Evolutionary conservation across 148 eudicot species (phyloP), one percentile per base, ranked within the genome.

Genomic region (Camellia japonica): DNA sequence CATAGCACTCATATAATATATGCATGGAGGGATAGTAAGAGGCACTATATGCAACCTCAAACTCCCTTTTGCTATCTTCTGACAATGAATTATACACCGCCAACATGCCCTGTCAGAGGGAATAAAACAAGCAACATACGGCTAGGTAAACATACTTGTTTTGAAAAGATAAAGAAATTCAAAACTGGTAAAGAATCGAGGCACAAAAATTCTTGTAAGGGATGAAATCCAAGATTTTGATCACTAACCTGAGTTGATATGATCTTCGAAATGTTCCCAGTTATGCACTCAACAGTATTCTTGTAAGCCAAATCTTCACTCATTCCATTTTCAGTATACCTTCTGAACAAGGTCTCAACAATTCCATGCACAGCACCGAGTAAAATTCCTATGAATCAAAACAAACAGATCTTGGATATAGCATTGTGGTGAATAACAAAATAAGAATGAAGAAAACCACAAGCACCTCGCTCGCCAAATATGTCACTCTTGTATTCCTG

Each of bases 331-430:
- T 89, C 94, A 20, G 98, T 96, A 86, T 90, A 96, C 84, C 97
- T 91, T 88, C 99, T 91, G 78, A 93, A 96, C 85, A 96, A 89
- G 82, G 91, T 88, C 79, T 96, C 99, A 18, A 96, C 98, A 77
- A 96, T 87, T 18, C 99, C 99, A 42, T 96, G 99, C 78, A 96
- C 99, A 86, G 99, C 99, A 79, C 99, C 99, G 55, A 93, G 94
- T 73, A 96, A 86, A 85, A 96, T 96, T 60, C 97, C 99, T 93
- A 72, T 65, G n/a, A 68, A 30, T 9, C 62, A 43, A 78, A 30
- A 23, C 5, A 15, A 30, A 51, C 43, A 43, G 42, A 59, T 76
- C n/a, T 68, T 0, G 77, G 38, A 56, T 12, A 15, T 19, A 18
- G 38, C 20, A 13, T 23, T 12, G 0, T 38, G 1, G 44, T 4